Evolutionary conservation across 352 stramenopile species (phyloP), one percentile per base, ranked within the genome.

Genomic region (Phytopythium mirpurense): DNA sequence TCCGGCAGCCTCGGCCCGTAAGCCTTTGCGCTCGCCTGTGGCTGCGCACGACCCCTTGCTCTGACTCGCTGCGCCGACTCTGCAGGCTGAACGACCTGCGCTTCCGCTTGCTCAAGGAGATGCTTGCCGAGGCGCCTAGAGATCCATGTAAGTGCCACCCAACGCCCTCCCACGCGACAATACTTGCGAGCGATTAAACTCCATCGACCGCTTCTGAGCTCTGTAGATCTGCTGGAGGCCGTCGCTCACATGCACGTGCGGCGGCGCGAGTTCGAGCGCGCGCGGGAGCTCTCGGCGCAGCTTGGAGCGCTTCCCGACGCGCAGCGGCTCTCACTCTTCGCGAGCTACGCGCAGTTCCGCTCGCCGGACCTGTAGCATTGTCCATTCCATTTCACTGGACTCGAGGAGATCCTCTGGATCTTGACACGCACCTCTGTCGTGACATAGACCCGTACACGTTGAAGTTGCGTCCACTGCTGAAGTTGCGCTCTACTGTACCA

Each of bases 191-290:
- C n/a, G n/a, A n/a, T n/a, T n/a, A n/a, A n/a, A n/a, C n/a, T n/a
- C n/a, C n/a, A n/a, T n/a, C 10, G 21, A 11, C n/a, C 38, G 14
- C 38, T 44, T 10, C 29, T 32, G 29, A 10, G 5, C 5, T 32
- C 29, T 42, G 26, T 8, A 80, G 72, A 75, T 52, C 54, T 82
- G 15, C 60, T 78, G 12, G 66, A 82, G 46, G 67, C 72, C 8
- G 61, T 82, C 29, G 67, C 65, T 40, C 70, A 72, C 43, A 67
- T 82, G 40, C 67, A 79, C 64, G 67, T 79, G 12, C 69, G 72
- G 12, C 56, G 43, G 14, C 56, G 65, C 19, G 59, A 74, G 31
- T 78, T 75, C 50, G 43, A 47, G 10, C 27, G 51, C 6, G 68
- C 67, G 5, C 57, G 71, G 51, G 40, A 61, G 24, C 61, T 75